These are phyloP conservation scores for Zizania latifolia DNA, from an alignment of 176 grass and related monocot species.

Conservation along the genomic window DNA sequence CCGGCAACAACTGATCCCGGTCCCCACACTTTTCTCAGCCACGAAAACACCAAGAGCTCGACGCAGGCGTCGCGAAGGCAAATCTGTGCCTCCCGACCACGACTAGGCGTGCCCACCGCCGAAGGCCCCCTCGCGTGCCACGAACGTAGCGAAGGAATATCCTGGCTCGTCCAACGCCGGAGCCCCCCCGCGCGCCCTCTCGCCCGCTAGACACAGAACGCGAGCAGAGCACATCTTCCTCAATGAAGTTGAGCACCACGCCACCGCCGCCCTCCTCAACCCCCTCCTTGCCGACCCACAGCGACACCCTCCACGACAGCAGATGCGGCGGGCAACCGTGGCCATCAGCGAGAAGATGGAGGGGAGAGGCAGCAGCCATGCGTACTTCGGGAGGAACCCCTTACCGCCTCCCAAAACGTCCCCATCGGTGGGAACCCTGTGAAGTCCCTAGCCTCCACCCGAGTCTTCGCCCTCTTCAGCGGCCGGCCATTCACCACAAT, in stretches of 20 bases:
- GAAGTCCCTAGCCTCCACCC: constrained; percentile 52
- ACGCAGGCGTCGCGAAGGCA: no score
- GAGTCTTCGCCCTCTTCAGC: constrained; percentile 74
- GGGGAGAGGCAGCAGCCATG: constrained; percentile 53
- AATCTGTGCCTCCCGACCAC: no score
- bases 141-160: no score
- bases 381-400: constrained; percentile 69
- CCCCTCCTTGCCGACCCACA: constrained; percentile 40
- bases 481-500: constrained; percentile 96
- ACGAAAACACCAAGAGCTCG: no score
- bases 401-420: constrained; percentile 69
- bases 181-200: no score
- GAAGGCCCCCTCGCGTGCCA: no score
- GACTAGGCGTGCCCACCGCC: no score
- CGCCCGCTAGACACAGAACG: constrained; percentile 82
- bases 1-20: no score
- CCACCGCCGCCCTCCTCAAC: constrained; percentile 25
- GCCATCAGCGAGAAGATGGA: constrained; percentile 55
- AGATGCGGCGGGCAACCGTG: constrained; percentile 51
- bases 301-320: constrained; percentile 64
- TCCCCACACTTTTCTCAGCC: no score
- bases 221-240: constrained; percentile 86
- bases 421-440: constrained; percentile 40
- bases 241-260: constrained; percentile 72
- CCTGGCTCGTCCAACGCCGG: no score